phyloP scores from a whole-genome alignment of 2,329 filamentous ascomycete species.

The Trichoderma hamatum region DNA sequence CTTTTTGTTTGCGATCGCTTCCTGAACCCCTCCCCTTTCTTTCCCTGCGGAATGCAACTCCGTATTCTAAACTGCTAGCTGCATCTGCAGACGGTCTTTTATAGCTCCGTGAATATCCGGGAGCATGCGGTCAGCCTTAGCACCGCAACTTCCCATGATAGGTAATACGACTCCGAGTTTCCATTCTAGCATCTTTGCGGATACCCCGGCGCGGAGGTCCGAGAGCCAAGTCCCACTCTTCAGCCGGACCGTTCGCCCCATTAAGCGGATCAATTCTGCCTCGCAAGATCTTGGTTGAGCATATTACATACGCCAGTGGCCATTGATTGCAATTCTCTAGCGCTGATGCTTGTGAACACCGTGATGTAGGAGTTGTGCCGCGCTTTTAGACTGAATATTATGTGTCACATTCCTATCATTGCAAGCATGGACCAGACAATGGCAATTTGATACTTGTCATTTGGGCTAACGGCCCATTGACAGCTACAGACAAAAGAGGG shows the following conservation, averaged over 20 bases:
- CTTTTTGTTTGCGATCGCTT: constrained; percentile 1
- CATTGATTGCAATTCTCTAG: background rate
- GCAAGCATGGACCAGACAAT: background rate
- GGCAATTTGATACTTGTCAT: constrained; percentile 17
- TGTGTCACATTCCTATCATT: constrained; percentile 10
- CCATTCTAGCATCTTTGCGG: background rate
- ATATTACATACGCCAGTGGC: background rate
- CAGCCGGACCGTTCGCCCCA: background rate
- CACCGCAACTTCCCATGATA: background rate
- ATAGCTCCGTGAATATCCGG: background rate
- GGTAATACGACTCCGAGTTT: background rate
- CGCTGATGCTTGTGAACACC: background rate
- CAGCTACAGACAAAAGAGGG: constrained; percentile 5
- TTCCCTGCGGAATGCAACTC: background rate
- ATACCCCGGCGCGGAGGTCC: background rate
- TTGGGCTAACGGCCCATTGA: background rate
- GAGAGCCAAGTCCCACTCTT: constrained; percentile 6
- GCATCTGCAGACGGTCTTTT: background rate
- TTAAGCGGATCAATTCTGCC: background rate
- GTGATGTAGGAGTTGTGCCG: background rate
- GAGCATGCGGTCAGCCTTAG: constrained; percentile 3
- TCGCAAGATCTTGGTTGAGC: background rate
- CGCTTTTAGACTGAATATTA: background rate
- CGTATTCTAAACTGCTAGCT: constrained; percentile 5
- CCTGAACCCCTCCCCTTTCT: background rate